These are phyloP conservation scores for Coemansia sp. DNA, from an alignment of 192 early-diverging fungal species.

Conservation along the genomic window DNA sequence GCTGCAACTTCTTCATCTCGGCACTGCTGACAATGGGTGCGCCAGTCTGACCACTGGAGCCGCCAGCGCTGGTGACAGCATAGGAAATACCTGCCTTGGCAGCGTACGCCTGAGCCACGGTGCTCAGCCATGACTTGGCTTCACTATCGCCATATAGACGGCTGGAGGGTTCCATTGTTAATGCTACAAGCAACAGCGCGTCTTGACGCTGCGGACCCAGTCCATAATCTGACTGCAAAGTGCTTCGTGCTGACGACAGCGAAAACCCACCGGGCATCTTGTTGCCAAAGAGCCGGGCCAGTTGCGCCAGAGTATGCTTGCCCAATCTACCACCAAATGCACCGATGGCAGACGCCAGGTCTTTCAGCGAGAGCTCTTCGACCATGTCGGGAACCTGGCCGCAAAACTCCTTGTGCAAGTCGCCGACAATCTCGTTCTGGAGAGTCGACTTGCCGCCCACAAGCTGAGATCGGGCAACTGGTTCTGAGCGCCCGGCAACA, in stretches of 20 bases:
- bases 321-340: constrained; percentile 66
- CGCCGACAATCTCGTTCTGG: constrained; percentile 96
- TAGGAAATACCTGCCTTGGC: constrained; percentile 69
- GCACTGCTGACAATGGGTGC: constrained; percentile 81
- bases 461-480: constrained; percentile 41
- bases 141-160: constrained; percentile 73
- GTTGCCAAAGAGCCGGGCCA: constrained; percentile 75
- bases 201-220: constrained; percentile 75
- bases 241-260: constrained; percentile 67
- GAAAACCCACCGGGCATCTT: constrained; percentile 95
- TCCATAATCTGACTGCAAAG: constrained; percentile 70
- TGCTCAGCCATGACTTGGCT: constrained; percentile 80
- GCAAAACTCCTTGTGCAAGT: constrained; percentile 90
- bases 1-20: constrained; percentile 76
- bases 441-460: constrained; percentile 92
- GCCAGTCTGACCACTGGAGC: constrained; percentile 29
- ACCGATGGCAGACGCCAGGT: constrained; percentile 69
- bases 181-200: constrained; percentile 69
- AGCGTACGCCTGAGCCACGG: constrained; percentile 69
- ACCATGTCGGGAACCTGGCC: constrained; percentile 81
- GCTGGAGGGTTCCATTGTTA: constrained; percentile 76
- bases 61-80: constrained; percentile 57
- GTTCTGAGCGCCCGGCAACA: not conserved
- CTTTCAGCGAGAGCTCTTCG: constrained; percentile 84
- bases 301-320: constrained; percentile 68